phyloP scores from a whole-genome alignment of 140 eudicot genomes.

The Stevia rebaudiana region DNA sequence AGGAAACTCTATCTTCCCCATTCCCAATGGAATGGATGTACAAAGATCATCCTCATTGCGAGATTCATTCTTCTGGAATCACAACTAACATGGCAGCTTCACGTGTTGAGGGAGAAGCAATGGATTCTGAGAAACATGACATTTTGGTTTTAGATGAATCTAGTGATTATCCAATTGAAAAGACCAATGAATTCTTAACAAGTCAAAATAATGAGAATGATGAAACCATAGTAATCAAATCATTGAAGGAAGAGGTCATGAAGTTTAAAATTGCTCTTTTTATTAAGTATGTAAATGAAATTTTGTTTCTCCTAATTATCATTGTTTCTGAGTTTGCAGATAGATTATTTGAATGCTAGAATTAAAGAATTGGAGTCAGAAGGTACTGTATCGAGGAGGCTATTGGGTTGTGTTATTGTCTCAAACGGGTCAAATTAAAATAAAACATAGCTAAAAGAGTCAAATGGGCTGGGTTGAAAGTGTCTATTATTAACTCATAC shows the following conservation, averaged over 20 bases:
- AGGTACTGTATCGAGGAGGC: constrained; percentile 32
- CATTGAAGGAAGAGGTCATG: constrained; percentile 66
- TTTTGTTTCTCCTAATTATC: constrained; percentile 4
- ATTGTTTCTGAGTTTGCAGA: constrained; percentile 36
- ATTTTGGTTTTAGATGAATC: constrained; percentile 24
- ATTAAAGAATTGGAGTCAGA: constrained; percentile 59
- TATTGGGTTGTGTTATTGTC: background rate
- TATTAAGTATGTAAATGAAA: background rate
- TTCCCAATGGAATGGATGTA: constrained; percentile 70
- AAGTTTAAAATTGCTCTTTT: constrained; percentile 4
- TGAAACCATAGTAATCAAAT: constrained; percentile 39
- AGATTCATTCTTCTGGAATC: constrained; percentile 4
- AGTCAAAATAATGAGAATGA: constrained; percentile 19
- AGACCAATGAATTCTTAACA: constrained; percentile 20
- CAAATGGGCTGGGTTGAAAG: background rate
- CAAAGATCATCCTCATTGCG: constrained; percentile 37
- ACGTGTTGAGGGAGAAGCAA: constrained; percentile 15
- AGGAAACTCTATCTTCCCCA: constrained; percentile 65
- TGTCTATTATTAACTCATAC: background rate
- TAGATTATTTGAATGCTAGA: constrained; percentile 44
- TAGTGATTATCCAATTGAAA: background rate
- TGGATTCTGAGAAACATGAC: constrained; percentile 26
- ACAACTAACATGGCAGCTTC: constrained; percentile 22
- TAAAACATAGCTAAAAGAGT: background rate
- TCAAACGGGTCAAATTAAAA: no score